phyloP scores from a whole-genome alignment of 345 rosid genomes.

The Euphorbia pulcherrima region DNA sequence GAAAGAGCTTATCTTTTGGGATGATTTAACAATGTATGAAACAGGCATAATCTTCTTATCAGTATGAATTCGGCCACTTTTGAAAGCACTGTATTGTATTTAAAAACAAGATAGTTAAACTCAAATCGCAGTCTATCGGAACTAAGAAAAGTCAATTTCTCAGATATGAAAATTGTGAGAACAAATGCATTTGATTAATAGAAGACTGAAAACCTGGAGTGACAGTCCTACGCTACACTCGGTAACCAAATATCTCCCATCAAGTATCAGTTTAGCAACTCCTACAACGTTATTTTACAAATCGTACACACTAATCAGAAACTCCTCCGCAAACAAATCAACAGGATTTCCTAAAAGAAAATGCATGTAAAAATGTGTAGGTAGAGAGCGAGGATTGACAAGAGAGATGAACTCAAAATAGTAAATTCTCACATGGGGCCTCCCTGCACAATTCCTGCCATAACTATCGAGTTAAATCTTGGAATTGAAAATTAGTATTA shows the following conservation, averaged over 20 bases:
- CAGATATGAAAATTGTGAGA: neutral
- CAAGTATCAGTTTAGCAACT: neutral
- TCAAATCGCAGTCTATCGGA: too few species aligned
- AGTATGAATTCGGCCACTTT: slow-evolving; percentile 79
- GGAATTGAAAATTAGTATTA: neutral
- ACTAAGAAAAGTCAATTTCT: too few species aligned
- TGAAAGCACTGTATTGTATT: slow-evolving; percentile 54
- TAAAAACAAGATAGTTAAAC: neutral
- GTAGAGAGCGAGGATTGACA: too few species aligned
- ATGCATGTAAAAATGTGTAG: neutral
- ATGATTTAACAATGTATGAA: slow-evolving; percentile 65
- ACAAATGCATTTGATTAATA: too few species aligned
- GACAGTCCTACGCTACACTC: neutral
- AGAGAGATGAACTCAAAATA: slow-evolving; percentile 85
- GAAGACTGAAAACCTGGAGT: neutral
- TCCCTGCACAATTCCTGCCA: slow-evolving; percentile 46
- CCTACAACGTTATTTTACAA: neutral
- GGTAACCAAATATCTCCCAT: neutral
- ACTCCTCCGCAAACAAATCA: slow-evolving; percentile 82
- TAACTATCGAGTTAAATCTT: slow-evolving; percentile 2
- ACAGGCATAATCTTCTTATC: slow-evolving; percentile 69
- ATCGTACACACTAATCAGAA: slow-evolving; percentile 73
- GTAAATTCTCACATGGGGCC: slow-evolving; percentile 80
- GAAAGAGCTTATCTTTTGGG: slow-evolving; percentile 88
- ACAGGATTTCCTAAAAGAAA: slow-evolving; percentile 29